Base-by-base conservation (phyloP, 805 yeast genomes). In the Spathaspora girioi region DNA sequence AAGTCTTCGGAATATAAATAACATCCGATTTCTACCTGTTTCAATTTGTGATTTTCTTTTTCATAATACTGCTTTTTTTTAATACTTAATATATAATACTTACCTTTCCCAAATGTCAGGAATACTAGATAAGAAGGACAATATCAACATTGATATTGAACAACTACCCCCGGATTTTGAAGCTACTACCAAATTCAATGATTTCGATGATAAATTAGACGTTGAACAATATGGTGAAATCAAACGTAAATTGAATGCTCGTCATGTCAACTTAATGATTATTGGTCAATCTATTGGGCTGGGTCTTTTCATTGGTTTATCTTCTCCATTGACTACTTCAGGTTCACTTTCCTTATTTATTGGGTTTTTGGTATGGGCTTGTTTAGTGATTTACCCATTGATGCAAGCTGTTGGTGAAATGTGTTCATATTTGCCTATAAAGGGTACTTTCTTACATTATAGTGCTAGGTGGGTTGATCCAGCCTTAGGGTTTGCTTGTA, bases 401-500 rank as follows among this genome's bases (percentile, higher is more conserved):
- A 70, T 66, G 73, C 65, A 64, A 59, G 62, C 65, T 10, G 69
- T 67, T 23, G 75, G 70, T 8, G 74, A 69, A 54, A 69, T 70
- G 74, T 66, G 73, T 51, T 59, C 70, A 2, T 70, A 56, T 44
- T 58, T 69, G 43, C 75, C 75, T 3, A 66, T 68, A 42, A 66
- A 66, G 47, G 74, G 74, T n/a, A 55, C 69, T 9, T 67, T 68
- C 40, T 59, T 68, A 48, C 71, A 68, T 48, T 69, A 54, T 54
- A 58, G 67, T n/a, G 69, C 72, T 12, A 57, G 73, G 43, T 67
- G 63, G 64, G 63, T 69, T 12, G 72, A 68, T 50, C 71, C 72
- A 1, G 71, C 71, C 27, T 55, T 68, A 56, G 74, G 72, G 1
- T 68, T 69, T 56, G 68, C 72, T 35, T 58, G 62, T 51, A 63